These are phyloP conservation scores for Sporobolus alterniflorus DNA, from an alignment of 202 grass and related monocot genomes.

Conservation along the genomic window DNA sequence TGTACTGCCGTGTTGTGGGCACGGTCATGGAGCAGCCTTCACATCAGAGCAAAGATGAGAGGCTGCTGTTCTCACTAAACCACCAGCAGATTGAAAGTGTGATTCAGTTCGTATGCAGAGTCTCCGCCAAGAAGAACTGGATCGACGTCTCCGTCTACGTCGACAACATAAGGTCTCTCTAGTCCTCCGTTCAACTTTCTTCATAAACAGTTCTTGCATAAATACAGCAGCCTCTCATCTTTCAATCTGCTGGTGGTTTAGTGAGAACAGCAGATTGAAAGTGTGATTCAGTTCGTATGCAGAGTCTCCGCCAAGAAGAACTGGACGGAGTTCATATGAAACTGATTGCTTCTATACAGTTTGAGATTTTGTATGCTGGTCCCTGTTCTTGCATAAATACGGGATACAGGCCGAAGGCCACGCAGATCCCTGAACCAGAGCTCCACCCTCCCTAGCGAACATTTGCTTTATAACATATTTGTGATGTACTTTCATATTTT, in stretches of 20 bases:
- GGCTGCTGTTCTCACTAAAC: conserved; percentile 64
- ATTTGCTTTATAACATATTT: too few species aligned
- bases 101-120: conserved; percentile 56
- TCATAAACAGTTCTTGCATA: neutral
- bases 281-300: conserved; percentile 58
- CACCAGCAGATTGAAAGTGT: conserved; percentile 73
- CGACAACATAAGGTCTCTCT: conserved; percentile 68
- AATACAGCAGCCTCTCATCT: too few species aligned
- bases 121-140: conserved; percentile 63
- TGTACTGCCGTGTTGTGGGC: conserved; percentile 63
- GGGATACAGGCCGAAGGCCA: too few species aligned
- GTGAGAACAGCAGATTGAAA: conserved; percentile 75
- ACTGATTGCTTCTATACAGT: neutral
- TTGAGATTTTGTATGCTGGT: neutral
- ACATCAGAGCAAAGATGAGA: conserved; percentile 43
- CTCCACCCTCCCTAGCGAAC: too few species aligned
- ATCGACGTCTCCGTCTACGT: conserved; percentile 56
- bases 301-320: conserved; percentile 55
- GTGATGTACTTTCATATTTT: too few species aligned
- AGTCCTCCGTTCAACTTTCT: neutral
- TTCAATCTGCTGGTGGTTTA: too few species aligned
- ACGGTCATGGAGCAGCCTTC: conserved; percentile 52
- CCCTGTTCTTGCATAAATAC: too few species aligned
- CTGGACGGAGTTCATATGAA: conserved; percentile 44
- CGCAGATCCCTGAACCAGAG: too few species aligned